Percentiles rank a stretch among this genome's conserved stretches.
These are phyloP conservation scores for Chrysosporium keratinophilum DNA, from an alignment of 2,329 filamentous ascomycete genomes.

Conservation along the genomic window DNA sequence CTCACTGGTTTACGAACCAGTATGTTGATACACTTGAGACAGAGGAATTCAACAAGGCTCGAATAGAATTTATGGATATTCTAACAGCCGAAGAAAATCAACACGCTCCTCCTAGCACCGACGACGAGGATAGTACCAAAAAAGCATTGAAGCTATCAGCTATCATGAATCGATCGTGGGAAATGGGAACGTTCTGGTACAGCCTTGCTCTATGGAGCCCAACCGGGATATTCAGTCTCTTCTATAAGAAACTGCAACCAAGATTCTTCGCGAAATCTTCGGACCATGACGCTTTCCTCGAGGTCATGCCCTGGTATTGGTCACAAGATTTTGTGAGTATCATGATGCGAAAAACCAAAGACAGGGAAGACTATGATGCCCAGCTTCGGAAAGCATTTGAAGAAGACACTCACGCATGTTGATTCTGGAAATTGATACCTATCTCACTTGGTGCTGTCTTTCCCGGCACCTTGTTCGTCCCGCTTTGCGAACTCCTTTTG, in stretches of 20 bases:
- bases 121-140: background rate
- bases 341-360: background rate
- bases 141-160: background rate
- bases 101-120: too few relatives aligned
- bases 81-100: slow-evolving; percentile 17
- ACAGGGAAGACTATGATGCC: slow-evolving; percentile 4
- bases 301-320: slow-evolving; percentile 8
- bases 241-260: slow-evolving; percentile 7
- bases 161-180: slow-evolving; percentile 17
- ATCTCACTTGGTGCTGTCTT: too few relatives aligned
- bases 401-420: background rate
- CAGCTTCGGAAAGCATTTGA: slow-evolving; percentile 3
- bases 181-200: slow-evolving; percentile 18
- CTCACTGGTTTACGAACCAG: slow-evolving; percentile 25
- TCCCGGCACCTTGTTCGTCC: too few relatives aligned
- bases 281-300: background rate
- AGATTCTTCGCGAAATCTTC: background rate
- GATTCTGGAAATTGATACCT: too few relatives aligned
- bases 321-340: background rate
- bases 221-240: slow-evolving; percentile 17
- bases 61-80: slow-evolving; percentile 18
- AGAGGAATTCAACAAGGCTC: slow-evolving; percentile 14
- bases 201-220: slow-evolving; percentile 18
- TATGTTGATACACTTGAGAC: slow-evolving; percentile 13
- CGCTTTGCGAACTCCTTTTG: too few relatives aligned